Evolutionary conservation across 2,329 filamentous ascomycete genomes (phyloP), one percentile per base, ranked within the genome.

Genomic region (Fusarium solani-melongenae): DNA sequence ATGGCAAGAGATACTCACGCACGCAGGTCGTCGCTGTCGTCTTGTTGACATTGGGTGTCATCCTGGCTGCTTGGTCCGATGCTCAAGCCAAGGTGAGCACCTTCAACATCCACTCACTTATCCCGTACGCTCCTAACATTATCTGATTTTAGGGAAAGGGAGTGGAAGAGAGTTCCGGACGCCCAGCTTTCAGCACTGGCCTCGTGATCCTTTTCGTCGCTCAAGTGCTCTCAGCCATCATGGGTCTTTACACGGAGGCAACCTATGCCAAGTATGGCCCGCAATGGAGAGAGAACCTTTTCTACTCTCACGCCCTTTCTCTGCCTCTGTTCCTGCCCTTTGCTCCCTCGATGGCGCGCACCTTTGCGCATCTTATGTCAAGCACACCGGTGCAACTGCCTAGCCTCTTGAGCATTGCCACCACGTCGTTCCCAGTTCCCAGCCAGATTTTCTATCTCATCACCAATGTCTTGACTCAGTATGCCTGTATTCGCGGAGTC

Each of bases 201-300:
- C 92, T 99, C 14, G 83, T 89, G 4, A 93, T 99, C 59, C 89
- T 99, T 17, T 93, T 97, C 53, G 81, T 97, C 39, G 96, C 96
- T 1, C 96, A 99, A 83, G 84, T 97, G 6, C 88, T 98, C 24
- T 97, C 95, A 9, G 95, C 96, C 24, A 93, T 95, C 79, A 98
- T 98, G 92, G 96, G 96, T 6, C 89, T 98, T 33, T 98, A 98
- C 81, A 96, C 96, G 0, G 95, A 99, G 81, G 91, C 95, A 74
- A 94, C 95, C 1, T 99, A 98, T 84, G 89, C 89, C 67, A 89
- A 88, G 65, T 95, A 98, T 82, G 95, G 95, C 7, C 93, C 93
- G 33, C 93, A 96, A 81, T 98, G 96, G 94, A 93, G 92, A 76
- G 96, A 98, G 82, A 98, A 98, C 74, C 88, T 99, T 14, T 98